These are phyloP conservation scores for Pyrenula aspistea DNA, from an alignment of 495 filamentous ascomycete species.

Conservation along the genomic window DNA sequence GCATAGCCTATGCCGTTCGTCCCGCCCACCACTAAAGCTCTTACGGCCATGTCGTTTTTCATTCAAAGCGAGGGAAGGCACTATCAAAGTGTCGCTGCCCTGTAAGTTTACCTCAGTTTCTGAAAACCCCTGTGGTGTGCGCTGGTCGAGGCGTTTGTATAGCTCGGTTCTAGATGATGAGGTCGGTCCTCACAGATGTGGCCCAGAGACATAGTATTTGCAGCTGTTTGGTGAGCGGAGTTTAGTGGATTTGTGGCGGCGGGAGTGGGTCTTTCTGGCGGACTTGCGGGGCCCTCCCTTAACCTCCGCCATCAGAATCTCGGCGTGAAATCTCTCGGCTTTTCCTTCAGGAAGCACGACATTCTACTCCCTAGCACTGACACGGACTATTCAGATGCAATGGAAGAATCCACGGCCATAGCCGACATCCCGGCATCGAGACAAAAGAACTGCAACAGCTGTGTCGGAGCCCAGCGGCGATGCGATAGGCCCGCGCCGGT, in stretches of 20 bases:
- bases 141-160: not conserved
- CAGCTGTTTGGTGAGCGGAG: not conserved
- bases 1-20: slow-evolving; percentile 12
- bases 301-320: not conserved
- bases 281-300: not conserved
- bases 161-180: not conserved
- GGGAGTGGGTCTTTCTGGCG: not conserved
- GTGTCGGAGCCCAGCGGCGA: no score
- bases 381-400: not conserved
- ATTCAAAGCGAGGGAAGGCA: not conserved
- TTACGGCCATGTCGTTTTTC: not conserved
- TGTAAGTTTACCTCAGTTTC: not conserved
- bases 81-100: not conserved
- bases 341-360: not conserved
- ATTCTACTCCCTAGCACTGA: not conserved
- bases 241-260: not conserved
- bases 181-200: no score
- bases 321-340: not conserved
- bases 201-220: not conserved
- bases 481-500: no score
- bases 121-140: not conserved
- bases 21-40: slow-evolving; percentile 11
- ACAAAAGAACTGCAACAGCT: no score
- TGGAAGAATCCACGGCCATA: not conserved
- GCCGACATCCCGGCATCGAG: not conserved